Base-by-base conservation (phyloP, 2,329 filamentous ascomycete genomes). In the Paramyrothecium sp. region DNA sequence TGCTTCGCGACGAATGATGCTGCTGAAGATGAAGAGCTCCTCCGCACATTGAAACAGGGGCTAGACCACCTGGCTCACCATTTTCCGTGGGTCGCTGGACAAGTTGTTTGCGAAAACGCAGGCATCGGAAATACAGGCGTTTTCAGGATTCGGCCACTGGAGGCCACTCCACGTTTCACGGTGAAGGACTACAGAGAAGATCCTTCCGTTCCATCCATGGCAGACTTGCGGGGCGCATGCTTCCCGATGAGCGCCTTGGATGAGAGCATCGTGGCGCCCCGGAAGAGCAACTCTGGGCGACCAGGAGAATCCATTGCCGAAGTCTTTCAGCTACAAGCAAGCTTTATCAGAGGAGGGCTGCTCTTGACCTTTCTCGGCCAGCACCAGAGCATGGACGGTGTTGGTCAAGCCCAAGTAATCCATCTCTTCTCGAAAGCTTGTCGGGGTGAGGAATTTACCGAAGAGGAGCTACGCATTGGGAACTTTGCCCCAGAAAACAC, bases 351-450 rank as follows among this genome's bases (percentile, higher is more conserved):
- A 1, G 80, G 76, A 3, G 82, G 81, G 0, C 61, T 86, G 0
- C 58, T 86, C 1, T 70, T 86, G 10, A 80, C 77, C 3, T 69
- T 84, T 22, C 73, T 73, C 26, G 74, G 71, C 8, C 75, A 82
- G 22, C 83, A 86, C 60, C 72, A 73, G 7, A 66, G 71, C 1
- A 79, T 83, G 73, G 83, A 86, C 55, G 78, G 81, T 68, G 73
- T 72, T 1, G 82, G 81, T 2, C 75, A 80, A 60, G 78, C 69
- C 3, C 71, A 76, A 21, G 59, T 82, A 17, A 79, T 83, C 17
- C 57, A 67, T 3, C 73, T 81, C 2, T 68, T 86, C 7, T 73
- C 76, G 0, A 82, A 82, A 56, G 81, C 79, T 0, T 83, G 81
- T 55, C 66, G 64, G 1, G 64, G 69, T 2, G 76, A 80, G 30